Conservation (phyloP, 108 stramenopile species). For the Skeletonema menzelii region DNA sequence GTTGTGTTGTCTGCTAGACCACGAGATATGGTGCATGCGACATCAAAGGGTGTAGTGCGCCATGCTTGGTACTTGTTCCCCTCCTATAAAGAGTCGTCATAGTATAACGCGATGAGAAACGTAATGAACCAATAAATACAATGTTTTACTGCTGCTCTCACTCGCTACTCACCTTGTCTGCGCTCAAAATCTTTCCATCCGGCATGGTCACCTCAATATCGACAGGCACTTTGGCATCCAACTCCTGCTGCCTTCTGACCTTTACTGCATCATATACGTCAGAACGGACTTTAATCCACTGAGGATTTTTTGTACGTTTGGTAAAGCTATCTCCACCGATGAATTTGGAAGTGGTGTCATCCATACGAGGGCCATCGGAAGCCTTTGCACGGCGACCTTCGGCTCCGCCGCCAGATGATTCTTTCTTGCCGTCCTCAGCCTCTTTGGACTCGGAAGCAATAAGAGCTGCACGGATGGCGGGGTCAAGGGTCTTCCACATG, state of each 20-base stretch:
- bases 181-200: conserved; percentile 81
- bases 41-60: conserved; percentile 92
- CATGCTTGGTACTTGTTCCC: conserved; percentile 49
- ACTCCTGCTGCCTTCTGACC: conserved; percentile 59
- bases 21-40: conserved; percentile 88
- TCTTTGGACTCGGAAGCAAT: conserved; percentile 43
- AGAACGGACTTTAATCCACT: conserved; percentile 66
- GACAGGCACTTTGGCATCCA: conserved; percentile 65
- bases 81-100: conserved; percentile 9
- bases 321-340: conserved; percentile 85
- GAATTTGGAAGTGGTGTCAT: conserved; percentile 38
- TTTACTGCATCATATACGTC: conserved; percentile 66
- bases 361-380: conserved; percentile 79
- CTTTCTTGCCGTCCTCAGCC: not conserved
- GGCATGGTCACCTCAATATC: conserved; percentile 94
- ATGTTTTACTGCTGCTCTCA: not conserved
- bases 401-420: conserved; percentile 21
- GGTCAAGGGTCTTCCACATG: conserved; percentile 37
- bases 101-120: not conserved
- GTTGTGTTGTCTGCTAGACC: conserved; percentile 84
- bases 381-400: conserved; percentile 86
- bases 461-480: conserved; percentile 39
- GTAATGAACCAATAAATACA: not conserved
- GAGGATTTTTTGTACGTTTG: conserved; percentile 59
- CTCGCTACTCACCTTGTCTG: conserved; percentile 48